Conservation (phyloP, 2,329 filamentous ascomycete species). For the Colletotrichum endophyticum region DNA sequence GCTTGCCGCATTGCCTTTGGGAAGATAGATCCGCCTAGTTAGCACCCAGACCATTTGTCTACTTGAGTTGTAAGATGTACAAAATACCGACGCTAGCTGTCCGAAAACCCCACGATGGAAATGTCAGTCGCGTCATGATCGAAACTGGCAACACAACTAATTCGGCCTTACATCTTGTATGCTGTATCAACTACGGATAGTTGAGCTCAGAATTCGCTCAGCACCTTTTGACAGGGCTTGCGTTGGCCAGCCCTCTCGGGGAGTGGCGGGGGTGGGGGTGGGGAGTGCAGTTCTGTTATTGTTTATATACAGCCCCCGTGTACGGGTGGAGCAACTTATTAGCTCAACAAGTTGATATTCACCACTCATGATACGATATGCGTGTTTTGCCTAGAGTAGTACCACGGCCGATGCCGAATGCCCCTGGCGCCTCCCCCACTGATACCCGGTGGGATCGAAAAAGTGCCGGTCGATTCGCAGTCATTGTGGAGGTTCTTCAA, state of each 20-base stretch:
- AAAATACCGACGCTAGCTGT: neutral
- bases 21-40: neutral
- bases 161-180: neutral
- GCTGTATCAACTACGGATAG: neutral
- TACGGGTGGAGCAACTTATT: neutral
- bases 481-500: neutral
- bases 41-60: rapidly evolving
- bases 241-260: neutral
- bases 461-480: neutral
- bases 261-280: neutral
- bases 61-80: neutral
- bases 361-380: neutral
- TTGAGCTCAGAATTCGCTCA: neutral
- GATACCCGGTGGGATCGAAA: neutral
- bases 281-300: neutral
- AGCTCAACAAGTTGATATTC: neutral
- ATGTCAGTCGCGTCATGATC: neutral
- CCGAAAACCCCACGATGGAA: neutral
- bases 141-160: neutral
- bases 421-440: rapidly evolving
- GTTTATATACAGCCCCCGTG: neutral
- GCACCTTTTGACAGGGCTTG: neutral
- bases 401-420: neutral
- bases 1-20: neutral
- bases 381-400: neutral